Conservation (phyloP, 257 asterid species). For the Lantana camara region DNA sequence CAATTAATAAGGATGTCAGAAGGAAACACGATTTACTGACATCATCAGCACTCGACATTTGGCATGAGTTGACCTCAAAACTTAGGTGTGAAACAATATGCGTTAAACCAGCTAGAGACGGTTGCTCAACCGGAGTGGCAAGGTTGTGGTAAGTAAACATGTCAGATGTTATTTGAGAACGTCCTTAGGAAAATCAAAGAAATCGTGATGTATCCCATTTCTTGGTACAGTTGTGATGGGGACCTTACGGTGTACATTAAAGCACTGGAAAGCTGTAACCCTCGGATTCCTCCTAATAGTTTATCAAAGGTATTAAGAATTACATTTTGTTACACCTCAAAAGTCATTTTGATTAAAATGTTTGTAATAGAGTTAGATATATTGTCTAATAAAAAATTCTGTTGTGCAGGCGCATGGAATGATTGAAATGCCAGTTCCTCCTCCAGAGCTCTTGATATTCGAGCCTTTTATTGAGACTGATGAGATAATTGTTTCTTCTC, state of each 20-base stretch:
- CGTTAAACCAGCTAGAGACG: conserved; percentile 91
- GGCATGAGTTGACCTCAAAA: conserved; percentile 70
- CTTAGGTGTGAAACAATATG: conserved; percentile 67
- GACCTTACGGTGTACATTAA: conserved; percentile 68
- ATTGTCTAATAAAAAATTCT: conserved; percentile 8
- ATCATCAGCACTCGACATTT: conserved; percentile 41
- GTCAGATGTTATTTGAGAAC: conserved; percentile 16
- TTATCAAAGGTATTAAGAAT: conserved; percentile 61
- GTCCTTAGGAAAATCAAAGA: neutral
- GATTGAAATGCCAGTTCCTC: conserved; percentile 89
- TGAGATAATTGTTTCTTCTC: conserved; percentile 64
- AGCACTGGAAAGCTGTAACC: conserved; percentile 59
- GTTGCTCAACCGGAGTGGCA: conserved; percentile 95
- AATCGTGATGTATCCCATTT: conserved; percentile 20
- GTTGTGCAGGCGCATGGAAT: conserved; percentile 64
- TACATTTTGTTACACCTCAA: no score
- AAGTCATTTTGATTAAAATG: no score
- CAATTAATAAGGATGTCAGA: conserved; percentile 69
- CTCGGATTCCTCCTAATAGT: conserved; percentile 79
- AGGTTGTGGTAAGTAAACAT: conserved; percentile 59
- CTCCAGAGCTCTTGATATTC: conserved; percentile 73
- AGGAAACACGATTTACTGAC: conserved; percentile 57
- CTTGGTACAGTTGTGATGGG: conserved; percentile 53
- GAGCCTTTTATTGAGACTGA: conserved; percentile 90
- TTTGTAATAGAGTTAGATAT: no score